Evolutionary conservation across 768 basidiomycete genomes (phyloP), one percentile per base, ranked within the genome.

Genomic region (Fibroporia radiculosa): DNA sequence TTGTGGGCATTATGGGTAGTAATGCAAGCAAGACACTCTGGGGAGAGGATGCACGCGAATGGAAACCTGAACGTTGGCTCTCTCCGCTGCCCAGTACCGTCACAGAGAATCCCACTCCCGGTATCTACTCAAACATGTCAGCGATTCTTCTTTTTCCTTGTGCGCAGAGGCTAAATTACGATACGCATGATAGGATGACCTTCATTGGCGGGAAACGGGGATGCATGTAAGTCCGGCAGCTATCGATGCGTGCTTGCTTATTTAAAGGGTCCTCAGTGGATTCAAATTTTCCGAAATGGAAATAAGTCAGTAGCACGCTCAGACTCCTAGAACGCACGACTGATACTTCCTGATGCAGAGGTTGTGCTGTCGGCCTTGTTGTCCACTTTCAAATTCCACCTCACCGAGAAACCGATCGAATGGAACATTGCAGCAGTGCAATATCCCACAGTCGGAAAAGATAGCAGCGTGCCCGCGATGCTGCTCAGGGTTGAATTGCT

Each of bases 1-100:
- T 59, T 10, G 58, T 69, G 3, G 69, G 73, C 1, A 66, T 77
- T 23, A 41, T 56, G 6, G 58, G 60, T 14, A 63, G 78, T 35
- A 80, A 72, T 46, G 50, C 60, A 8, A 49, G 51, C 29, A 47
- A 48, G 35, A 45, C 40, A 4, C 50, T 67, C 3, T 73, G 68
- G 62, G 71, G 70, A 2, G 54, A 57, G 4, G 67, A 71, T 47
- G 66, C 69, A 2, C 45, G 59, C 28, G 50, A 60, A 31, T 73
- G 48, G 49, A 53, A 51, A 44, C 51, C 54, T 6, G 54, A 56
- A 37, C 48, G 54, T 3, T 56, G 54, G 54, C 44, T 52, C 10
- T 33, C 31, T 16, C 48, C 45, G 24, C 48, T 49, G 28, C 50
- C 53, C 2, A 40, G 42, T 20, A 42, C 45, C 19, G 26, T 55